Conservation (phyloP, 331 rosid genomes). For the Erythrophleum ivorense region DNA sequence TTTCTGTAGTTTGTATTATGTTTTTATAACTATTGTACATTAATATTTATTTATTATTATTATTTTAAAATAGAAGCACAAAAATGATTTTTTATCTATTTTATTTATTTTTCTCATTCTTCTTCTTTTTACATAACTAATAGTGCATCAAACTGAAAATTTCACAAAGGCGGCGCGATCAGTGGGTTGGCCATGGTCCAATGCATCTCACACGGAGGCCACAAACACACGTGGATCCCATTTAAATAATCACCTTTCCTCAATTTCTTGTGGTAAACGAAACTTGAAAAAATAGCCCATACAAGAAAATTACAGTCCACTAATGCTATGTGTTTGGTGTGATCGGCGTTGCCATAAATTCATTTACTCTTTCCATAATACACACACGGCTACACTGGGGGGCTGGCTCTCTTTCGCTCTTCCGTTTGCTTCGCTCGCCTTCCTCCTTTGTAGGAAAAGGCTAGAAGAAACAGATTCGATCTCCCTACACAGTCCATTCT, state of each 20-base stretch:
- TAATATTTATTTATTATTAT: no score
- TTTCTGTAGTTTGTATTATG: no score
- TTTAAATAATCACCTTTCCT: neutral
- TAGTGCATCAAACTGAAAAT: no score
- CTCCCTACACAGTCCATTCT: conserved; percentile 15
- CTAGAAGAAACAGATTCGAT: conserved; percentile 27
- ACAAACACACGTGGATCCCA: conserved; percentile 26
- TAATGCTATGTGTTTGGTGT: neutral
- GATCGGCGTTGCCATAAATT: neutral
- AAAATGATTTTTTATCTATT: no score
- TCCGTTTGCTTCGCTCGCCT: conserved; percentile 14
- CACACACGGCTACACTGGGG: neutral
- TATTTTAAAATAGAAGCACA: no score
- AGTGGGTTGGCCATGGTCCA: no score
- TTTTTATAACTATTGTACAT: no score
- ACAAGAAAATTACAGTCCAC: neutral
- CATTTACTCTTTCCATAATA: neutral
- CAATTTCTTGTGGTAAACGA: neutral
- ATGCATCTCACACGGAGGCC: no score
- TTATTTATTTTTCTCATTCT: no score
- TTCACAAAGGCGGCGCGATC: no score
- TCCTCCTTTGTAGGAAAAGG: neutral
- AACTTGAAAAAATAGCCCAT: neutral
- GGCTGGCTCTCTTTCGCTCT: conserved; percentile 14
- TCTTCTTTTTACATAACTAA: no score